phyloP scores from a whole-genome alignment of 768 basidiomycete species.

The Rhodotorula toruloides region DNA sequence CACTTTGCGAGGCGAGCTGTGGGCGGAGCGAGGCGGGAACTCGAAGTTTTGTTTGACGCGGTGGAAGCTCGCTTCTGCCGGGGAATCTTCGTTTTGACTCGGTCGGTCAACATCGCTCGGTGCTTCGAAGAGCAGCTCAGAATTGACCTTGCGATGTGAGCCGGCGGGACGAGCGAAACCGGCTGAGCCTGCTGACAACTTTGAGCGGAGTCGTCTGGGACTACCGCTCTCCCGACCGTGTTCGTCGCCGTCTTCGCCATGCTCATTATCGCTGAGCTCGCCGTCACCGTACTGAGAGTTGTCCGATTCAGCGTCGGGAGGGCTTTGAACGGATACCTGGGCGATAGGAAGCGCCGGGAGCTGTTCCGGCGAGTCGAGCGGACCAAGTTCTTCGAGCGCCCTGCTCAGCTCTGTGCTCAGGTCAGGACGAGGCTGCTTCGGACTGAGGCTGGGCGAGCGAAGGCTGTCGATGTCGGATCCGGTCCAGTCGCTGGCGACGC shows the following conservation, averaged over 20 bases:
- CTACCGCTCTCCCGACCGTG: no score
- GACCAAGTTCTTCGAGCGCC: conserved; percentile 5
- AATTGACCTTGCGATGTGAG: no score
- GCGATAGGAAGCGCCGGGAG: not conserved
- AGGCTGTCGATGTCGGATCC: not conserved
- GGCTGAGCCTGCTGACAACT: not conserved
- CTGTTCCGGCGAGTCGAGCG: not conserved
- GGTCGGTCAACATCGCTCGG: not conserved
- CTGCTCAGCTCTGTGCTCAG: not conserved
- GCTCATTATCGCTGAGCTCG: conserved; percentile 11
- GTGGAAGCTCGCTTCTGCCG: not conserved
- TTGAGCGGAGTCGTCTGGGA: no score
- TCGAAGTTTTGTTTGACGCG: conserved; percentile 3
- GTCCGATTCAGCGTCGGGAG: not conserved
- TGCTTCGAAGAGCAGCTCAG: not conserved
- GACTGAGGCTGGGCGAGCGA: not conserved
- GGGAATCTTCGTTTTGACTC: not conserved
- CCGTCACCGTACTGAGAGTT: conserved; percentile 7
- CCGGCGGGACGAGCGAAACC: no score
- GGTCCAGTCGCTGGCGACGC: conserved; percentile 12
- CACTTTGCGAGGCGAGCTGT: not conserved
- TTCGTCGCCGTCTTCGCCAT: conserved; percentile 11
- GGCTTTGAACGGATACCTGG: not conserved
- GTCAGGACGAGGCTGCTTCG: not conserved
- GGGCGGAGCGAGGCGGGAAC: conserved; percentile 9